Percentiles rank a stretch among this genome's conserved stretches.
These are phyloP conservation scores for Schizothecium vesticola DNA, from an alignment of 495 filamentous ascomycete species.

Conservation along the genomic window DNA sequence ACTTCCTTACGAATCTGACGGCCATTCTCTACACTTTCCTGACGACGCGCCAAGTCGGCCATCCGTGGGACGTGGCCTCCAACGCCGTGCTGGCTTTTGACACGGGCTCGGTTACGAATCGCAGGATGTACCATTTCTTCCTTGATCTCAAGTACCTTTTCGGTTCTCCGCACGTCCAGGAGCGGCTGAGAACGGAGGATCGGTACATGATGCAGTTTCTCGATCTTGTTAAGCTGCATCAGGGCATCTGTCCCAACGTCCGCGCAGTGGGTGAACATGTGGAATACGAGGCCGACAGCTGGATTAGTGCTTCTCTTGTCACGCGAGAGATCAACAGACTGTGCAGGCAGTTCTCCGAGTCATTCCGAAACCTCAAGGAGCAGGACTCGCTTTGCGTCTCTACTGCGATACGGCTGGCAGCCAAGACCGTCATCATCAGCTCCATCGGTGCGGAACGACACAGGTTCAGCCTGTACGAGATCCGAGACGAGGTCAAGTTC, in stretches of 20 bases:
- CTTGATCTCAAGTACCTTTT: conserved; percentile 86
- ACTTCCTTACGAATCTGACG: conserved; percentile 91
- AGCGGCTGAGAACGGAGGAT: conserved; percentile 71
- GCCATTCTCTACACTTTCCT: conserved; percentile 96
- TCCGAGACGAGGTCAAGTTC: conserved; percentile 77
- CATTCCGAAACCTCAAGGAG: conserved; percentile 64
- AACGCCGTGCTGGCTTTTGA: conserved; percentile 86
- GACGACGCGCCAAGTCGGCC: conserved; percentile 89
- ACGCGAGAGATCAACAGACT: conserved; percentile 91
- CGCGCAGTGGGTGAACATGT: conserved; percentile 91
- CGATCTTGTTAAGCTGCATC: conserved; percentile 89
- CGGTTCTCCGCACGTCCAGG: conserved; percentile 77
- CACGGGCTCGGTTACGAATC: conserved; percentile 84
- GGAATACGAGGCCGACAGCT: conserved; percentile 95
- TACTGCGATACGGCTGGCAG: conserved; percentile 68
- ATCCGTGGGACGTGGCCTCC: conserved; percentile 79
- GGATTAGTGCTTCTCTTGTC: conserved; percentile 92
- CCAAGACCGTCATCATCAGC: conserved; percentile 73
- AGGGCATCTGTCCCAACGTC: conserved; percentile 92
- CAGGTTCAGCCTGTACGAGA: conserved; percentile 81
- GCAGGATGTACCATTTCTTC: conserved; percentile 96
- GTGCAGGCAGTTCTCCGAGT: conserved; percentile 79
- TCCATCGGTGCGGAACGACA: conserved; percentile 84
- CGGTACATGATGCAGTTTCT: conserved; percentile 90
- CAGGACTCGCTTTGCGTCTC: conserved; percentile 58